phyloP scores from a whole-genome alignment of 2,329 filamentous ascomycete species.

The Trichoderma afroharzianum region DNA sequence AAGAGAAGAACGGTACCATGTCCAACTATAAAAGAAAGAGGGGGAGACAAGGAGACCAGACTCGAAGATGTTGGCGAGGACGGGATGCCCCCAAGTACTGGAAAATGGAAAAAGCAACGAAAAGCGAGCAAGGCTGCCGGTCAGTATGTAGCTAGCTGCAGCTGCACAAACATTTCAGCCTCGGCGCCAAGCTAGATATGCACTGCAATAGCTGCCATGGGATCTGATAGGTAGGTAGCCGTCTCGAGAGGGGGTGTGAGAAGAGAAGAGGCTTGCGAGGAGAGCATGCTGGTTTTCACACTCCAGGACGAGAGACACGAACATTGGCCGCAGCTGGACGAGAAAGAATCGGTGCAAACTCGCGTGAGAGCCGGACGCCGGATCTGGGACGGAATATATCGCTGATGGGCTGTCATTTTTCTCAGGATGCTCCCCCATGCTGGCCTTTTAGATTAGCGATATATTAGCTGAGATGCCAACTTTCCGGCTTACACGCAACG shows the following conservation, averaged over 20 bases:
- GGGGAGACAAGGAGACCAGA: background rate
- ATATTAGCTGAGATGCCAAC: background rate
- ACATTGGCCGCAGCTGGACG: background rate
- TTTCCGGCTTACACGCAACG: background rate
- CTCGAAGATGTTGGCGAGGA: background rate
- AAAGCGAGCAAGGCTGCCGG: constrained; percentile 1
- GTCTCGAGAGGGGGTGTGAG: background rate
- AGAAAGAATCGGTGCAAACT: background rate
- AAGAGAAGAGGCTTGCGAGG: background rate
- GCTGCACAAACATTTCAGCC: constrained; percentile 14
- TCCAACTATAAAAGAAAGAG: background rate
- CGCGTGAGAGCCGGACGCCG: background rate
- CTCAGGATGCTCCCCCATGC: background rate
- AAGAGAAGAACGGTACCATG: background rate
- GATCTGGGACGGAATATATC: background rate
- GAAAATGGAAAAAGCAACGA: background rate
- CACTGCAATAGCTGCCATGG: background rate
- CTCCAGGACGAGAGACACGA: background rate
- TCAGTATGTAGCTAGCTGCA: constrained; percentile 8
- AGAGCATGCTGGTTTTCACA: background rate
- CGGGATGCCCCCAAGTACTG: background rate
- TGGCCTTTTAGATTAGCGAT: background rate
- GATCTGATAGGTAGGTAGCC: background rate
- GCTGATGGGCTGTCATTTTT: background rate
- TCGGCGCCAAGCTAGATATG: constrained; percentile 8